Percentiles rank a stretch among this genome's conserved stretches.
phyloP scores from a whole-genome alignment of 768 basidiomycete species.

The Hygrocybe punicea region DNA sequence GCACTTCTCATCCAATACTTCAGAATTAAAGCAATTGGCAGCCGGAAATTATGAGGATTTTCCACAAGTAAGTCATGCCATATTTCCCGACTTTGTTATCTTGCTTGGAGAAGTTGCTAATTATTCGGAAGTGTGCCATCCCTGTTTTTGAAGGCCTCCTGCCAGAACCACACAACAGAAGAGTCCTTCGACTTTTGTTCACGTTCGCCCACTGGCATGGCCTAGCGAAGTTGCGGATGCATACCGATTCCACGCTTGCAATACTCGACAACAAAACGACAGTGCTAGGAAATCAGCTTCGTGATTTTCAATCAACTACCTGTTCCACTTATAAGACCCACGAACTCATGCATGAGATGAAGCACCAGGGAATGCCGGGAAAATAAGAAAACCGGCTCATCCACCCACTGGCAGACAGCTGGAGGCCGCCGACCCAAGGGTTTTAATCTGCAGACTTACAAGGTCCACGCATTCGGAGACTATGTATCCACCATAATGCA shows the following conservation, averaged over 20 bases:
- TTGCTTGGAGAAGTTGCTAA: not conserved
- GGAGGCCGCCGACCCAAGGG: not conserved
- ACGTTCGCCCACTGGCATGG: too few relatives aligned
- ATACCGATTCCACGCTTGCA: too few relatives aligned
- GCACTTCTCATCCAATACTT: too few relatives aligned
- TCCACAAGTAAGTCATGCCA: too few relatives aligned
- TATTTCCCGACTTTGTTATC: not conserved
- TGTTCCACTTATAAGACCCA: constrained; percentile 23
- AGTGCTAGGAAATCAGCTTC: too few relatives aligned
- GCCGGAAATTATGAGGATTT: too few relatives aligned
- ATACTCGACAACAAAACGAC: too few relatives aligned
- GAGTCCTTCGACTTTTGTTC: constrained; percentile 23
- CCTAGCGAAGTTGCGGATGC: too few relatives aligned
- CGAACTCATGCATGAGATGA: constrained; percentile 29
- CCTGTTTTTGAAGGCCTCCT: constrained; percentile 35
- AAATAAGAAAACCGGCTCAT: not conserved
- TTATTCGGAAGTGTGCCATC: constrained; percentile 24
- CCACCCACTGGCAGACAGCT: not conserved
- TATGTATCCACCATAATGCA: too few relatives aligned
- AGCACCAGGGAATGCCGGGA: constrained; percentile 15
- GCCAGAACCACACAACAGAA: constrained; percentile 16
- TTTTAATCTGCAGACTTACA: constrained; percentile 35
- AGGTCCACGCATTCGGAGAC: too few relatives aligned
- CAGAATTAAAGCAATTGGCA: too few relatives aligned
- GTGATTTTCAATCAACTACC: too few relatives aligned